phyloP scores from a whole-genome alignment of 2,329 filamentous ascomycete genomes.

The Aspergillus sp. region DNA sequence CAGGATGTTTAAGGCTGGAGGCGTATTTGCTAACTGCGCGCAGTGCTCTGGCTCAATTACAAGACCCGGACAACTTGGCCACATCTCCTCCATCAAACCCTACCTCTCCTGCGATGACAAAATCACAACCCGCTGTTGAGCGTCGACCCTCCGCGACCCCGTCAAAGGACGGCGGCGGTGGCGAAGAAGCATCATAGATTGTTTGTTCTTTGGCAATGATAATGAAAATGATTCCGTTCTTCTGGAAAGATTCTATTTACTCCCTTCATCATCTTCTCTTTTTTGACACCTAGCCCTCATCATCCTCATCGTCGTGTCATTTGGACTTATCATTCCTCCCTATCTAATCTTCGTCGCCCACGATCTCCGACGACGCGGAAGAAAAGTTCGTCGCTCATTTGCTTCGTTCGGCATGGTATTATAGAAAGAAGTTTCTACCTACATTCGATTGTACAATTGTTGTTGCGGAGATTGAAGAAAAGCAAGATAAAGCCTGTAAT shows the following conservation, averaged over 20 bases:
- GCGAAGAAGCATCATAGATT: conserved; percentile 42
- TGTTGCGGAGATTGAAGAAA: conserved; percentile 8
- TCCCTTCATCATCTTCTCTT: conserved; percentile 7
- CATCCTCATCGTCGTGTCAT: conserved; percentile 13
- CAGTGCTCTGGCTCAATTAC: conserved; percentile 50
- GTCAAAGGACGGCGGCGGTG: conserved; percentile 36
- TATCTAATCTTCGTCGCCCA: conserved; percentile 24
- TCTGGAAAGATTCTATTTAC: conserved; percentile 35
- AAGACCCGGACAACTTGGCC: conserved; percentile 47
- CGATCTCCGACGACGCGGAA: conserved; percentile 15
- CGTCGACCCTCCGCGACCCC: conserved; percentile 45
- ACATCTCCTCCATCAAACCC: conserved; percentile 51
- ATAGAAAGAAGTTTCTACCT: conserved; percentile 15
- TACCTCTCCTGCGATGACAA: conserved; percentile 47
- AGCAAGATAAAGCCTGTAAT: conserved; percentile 9
- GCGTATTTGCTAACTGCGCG: conserved; percentile 12
- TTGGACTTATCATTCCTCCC: conserved; percentile 20
- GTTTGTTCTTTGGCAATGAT: conserved; percentile 37
- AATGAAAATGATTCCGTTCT: conserved; percentile 36
- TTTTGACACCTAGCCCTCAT: conserved; percentile 17
- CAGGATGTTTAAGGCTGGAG: background rate
- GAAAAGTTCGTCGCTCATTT: conserved; percentile 17
- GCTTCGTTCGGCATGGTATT: conserved; percentile 8
- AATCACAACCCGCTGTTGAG: conserved; percentile 47
- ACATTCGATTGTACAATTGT: conserved; percentile 25